A percentile compares a stretch with the other conserved stretches of the same genome.
phyloP scores from a whole-genome alignment of 257 asterid genomes.

The Nicotiana sylvestris region DNA sequence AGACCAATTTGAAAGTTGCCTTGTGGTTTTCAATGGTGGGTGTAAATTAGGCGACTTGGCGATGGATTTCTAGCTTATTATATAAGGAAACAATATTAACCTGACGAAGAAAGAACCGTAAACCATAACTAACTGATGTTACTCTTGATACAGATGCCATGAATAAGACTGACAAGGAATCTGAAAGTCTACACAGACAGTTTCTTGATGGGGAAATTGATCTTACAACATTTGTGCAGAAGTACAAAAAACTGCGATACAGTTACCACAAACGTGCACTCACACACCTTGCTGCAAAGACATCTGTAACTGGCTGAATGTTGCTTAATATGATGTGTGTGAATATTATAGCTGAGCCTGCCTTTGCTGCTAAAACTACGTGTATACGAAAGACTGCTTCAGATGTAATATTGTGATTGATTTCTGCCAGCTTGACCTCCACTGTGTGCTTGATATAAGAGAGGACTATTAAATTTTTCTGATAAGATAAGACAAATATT shows the following conservation, averaged over 20 bases:
- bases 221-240: constrained; percentile 59
- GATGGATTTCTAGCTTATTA: neutral
- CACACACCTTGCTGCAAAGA: constrained; percentile 84
- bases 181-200: constrained; percentile 74
- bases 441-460: neutral
- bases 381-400: neutral
- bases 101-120: neutral
- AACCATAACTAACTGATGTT: neutral
- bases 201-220: constrained; percentile 75
- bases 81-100: neutral
- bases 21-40: neutral
- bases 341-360: neutral
- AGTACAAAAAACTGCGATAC: constrained; percentile 76
- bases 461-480: neutral
- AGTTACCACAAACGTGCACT: constrained; percentile 75
- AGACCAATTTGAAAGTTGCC: neutral
- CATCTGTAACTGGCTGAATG: constrained; percentile 45
- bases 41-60: neutral
- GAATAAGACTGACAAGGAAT: constrained; percentile 67
- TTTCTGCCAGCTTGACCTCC: neutral
- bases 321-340: neutral
- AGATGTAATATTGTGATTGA: neutral
- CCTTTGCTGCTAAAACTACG: neutral
- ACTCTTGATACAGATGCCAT: constrained; percentile 52
- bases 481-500: neutral